Base-by-base conservation (phyloP, 2,329 filamentous ascomycete genomes). In the Paracoccidioides lutzii region DNA sequence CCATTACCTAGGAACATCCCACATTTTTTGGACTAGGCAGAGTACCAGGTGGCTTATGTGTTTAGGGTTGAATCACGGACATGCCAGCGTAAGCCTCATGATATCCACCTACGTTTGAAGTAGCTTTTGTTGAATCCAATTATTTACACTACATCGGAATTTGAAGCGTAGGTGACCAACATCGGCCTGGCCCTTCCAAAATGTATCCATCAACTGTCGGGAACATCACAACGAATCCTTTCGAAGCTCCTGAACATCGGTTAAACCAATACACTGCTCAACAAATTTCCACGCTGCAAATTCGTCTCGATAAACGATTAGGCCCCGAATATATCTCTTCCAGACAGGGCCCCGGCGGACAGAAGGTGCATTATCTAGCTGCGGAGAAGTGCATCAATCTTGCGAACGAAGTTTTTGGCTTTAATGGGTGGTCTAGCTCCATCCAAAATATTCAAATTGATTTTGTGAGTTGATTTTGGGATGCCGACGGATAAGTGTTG, bases 371-470 rank as follows among this genome's bases (percentile, higher is more conserved):
- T 69, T 98, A 98, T 71, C 78, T 98, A 53, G 83, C 90, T n/a
- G 90, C 90, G 1, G 91, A 97, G 67, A 98, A 98, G 74, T 90
- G 87, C 67, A 98, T 98, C 69, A 87, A 88, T 57, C 84, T 96
- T 53, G 90, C 90, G 54, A 96, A 96, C 65, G 88, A 96, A 69
- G 84, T 96, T 0, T 95, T 96, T 73, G 90, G 90, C 8, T 96
- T 96, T 76, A 95, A 96, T 72, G 90, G 90, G 64, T 98, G 93
- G 93, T 95, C 88, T 8, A 95, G 88, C 55, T 86, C 87, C n/a
- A 93, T 98, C 58, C 88, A 91, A 67, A 90, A 94, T 67, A 87
- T 96, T 41, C 87, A 95, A 67, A 87, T 97, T 58, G 93, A 98
- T 71, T 97, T 94, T 71, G 88, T 83, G 67, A 60, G 76, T 69